These are phyloP conservation scores for Pleurotus tuber-regium DNA, from an alignment of 768 basidiomycete genomes.

Conservation along the genomic window DNA sequence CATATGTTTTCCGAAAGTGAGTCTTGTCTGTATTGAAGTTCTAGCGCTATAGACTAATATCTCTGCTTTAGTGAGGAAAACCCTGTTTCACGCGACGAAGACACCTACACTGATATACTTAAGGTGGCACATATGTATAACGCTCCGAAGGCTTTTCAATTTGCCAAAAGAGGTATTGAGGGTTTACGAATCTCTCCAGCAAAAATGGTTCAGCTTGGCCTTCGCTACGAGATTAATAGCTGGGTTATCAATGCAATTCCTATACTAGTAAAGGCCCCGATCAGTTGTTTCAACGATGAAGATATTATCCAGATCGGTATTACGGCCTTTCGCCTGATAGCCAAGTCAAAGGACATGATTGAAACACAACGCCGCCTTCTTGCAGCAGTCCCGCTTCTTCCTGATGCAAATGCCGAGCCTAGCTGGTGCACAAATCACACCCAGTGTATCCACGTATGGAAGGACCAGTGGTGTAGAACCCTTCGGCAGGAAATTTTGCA, in stretches of 20 bases:
- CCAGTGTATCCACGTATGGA: neutral
- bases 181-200: neutral
- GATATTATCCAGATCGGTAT: neutral
- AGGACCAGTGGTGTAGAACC: neutral
- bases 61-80: neutral
- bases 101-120: neutral
- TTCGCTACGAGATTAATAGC: neutral
- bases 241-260: neutral
- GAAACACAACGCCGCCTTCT: neutral
- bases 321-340: neutral
- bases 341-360: neutral
- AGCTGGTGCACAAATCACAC: neutral
- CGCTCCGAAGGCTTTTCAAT: neutral
- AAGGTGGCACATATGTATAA: neutral
- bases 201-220: neutral
- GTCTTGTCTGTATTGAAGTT: neutral
- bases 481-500: neutral
- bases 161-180: neutral
- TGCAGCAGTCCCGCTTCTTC: neutral
- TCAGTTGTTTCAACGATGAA: neutral
- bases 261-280: neutral
- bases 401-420: neutral
- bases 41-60: neutral
- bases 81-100: neutral
- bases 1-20: neutral